A percentile compares a stretch with the other conserved stretches of the same genome.
Conservation (phyloP, 345 rosid genomes). For the Adansonia digitata region DNA sequence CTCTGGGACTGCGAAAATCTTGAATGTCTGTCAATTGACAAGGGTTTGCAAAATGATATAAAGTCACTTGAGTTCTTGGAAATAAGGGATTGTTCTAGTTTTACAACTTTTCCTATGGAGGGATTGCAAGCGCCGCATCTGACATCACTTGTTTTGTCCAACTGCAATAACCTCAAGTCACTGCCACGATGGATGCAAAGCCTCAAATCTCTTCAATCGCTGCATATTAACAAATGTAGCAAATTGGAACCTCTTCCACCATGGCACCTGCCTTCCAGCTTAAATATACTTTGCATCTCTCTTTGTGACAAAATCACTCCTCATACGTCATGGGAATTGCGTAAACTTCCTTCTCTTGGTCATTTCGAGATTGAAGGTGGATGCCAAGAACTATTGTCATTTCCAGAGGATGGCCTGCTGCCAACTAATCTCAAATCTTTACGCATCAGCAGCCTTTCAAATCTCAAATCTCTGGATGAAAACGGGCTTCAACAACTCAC, state of each 20-base stretch:
- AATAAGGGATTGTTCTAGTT: background rate
- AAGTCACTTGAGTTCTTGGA: background rate
- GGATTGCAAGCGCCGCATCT: slow-evolving; percentile 6
- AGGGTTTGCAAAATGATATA: background rate
- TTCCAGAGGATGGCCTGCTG: slow-evolving; percentile 16
- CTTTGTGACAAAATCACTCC: slow-evolving; percentile 18
- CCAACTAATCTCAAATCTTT: slow-evolving; percentile 12
- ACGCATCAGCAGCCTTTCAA: slow-evolving; percentile 5
- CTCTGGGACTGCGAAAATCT: background rate
- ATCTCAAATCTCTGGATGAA: slow-evolving; percentile 11
- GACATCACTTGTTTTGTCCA: slow-evolving; percentile 6
- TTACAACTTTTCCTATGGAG: background rate
- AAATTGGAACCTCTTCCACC: slow-evolving; percentile 2
- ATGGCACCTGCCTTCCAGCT: slow-evolving; percentile 12
- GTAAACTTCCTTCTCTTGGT: background rate
- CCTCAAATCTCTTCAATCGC: slow-evolving; percentile 18
- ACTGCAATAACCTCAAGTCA: slow-evolving; percentile 6
- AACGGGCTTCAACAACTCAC: background rate
- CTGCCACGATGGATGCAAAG: slow-evolving; percentile 15
- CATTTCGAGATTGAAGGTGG: slow-evolving; percentile 15
- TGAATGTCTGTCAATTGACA: background rate
- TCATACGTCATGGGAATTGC: background rate
- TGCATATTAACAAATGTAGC: slow-evolving; percentile 13
- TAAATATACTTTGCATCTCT: slow-evolving; percentile 9
- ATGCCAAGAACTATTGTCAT: slow-evolving; percentile 7